phyloP scores from a whole-genome alignment of 768 basidiomycete genomes.

The Trametes punicea region DNA sequence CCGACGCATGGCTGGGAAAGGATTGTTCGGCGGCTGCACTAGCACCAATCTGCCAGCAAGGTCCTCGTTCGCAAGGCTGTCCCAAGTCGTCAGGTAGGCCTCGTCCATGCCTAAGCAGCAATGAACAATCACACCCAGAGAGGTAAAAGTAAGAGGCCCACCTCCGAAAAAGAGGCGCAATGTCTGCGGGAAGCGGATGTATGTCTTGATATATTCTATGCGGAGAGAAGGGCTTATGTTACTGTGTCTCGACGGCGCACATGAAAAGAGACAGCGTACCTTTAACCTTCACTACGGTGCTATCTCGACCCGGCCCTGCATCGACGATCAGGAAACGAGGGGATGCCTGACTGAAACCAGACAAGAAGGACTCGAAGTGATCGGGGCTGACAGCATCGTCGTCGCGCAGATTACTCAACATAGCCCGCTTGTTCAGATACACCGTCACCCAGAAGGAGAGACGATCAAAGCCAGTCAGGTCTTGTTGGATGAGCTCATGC shows the following conservation, averaged over 20 bases:
- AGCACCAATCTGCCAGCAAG: constrained; percentile 65
- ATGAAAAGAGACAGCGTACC: constrained; percentile 38
- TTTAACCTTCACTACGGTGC: constrained; percentile 64
- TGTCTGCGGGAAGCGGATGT: constrained; percentile 69
- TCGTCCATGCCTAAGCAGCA: constrained; percentile 1
- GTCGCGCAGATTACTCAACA: constrained; percentile 48
- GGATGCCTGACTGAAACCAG: constrained; percentile 67
- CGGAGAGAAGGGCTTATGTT: not conserved
- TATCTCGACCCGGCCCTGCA: constrained; percentile 61
- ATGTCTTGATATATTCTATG: constrained; percentile 69
- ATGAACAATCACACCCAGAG: not conserved
- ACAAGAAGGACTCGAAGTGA: constrained; percentile 62
- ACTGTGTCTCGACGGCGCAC: not conserved
- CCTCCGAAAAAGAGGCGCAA: constrained; percentile 71
- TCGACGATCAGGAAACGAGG: constrained; percentile 70
- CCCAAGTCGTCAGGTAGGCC: constrained; percentile 41
- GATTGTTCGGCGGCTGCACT: constrained; percentile 47
- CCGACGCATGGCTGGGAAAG: constrained; percentile 41
- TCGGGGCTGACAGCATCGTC: constrained; percentile 58
- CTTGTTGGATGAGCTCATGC: constrained; percentile 61
- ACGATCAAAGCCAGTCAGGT: constrained; percentile 55
- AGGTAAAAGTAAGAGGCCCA: constrained; percentile 28
- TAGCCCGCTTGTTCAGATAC: constrained; percentile 61
- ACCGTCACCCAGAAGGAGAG: constrained; percentile 75
- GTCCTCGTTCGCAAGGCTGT: constrained; percentile 57